Conservation (phyloP, 768 basidiomycete species). For the Baorangia bicolor region DNA sequence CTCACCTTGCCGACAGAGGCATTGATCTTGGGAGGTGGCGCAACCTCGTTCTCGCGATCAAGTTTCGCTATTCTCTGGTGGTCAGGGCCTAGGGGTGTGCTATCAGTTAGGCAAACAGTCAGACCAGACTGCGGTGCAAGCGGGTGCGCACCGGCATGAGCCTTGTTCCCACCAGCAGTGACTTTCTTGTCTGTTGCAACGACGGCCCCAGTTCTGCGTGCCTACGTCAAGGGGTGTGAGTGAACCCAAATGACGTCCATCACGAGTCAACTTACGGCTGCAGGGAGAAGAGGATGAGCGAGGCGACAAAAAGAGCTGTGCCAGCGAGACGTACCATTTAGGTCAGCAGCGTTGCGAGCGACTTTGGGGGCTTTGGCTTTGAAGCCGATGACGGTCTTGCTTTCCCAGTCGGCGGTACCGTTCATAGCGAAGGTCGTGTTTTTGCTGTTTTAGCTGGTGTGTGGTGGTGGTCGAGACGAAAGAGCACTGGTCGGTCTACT, state of each 20-base stretch:
- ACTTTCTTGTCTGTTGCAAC: conserved; percentile 84
- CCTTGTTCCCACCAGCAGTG: conserved; percentile 69
- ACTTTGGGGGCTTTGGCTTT: conserved; percentile 64
- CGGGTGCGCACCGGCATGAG: conserved; percentile 56
- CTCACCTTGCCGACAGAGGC: conserved; percentile 71
- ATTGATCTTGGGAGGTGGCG: conserved; percentile 80
- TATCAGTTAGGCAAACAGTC: neutral
- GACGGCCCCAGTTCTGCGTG: conserved; percentile 71
- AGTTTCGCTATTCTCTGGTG: conserved; percentile 93
- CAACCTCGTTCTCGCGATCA: conserved; percentile 93
- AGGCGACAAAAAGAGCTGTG: neutral
- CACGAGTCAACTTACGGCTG: conserved; percentile 50
- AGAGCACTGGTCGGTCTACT: neutral
- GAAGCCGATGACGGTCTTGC: conserved; percentile 67
- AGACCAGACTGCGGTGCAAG: neutral
- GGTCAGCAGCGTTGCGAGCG: conserved; percentile 57
- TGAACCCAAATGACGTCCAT: neutral
- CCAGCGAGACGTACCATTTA: conserved; percentile 42
- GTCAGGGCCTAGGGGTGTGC: conserved; percentile 66
- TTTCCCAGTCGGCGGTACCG: conserved; percentile 66
- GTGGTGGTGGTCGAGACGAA: conserved; percentile 16
- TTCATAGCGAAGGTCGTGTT: conserved; percentile 30
- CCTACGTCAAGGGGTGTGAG: conserved; percentile 41
- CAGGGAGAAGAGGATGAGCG: conserved; percentile 15
- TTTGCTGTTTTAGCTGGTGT: neutral